Percentiles rank a stretch among this genome's conserved stretches.
Conservation (phyloP, 1,139 yeast species). For the Chernovozyma sophiae-reginae region DNA sequence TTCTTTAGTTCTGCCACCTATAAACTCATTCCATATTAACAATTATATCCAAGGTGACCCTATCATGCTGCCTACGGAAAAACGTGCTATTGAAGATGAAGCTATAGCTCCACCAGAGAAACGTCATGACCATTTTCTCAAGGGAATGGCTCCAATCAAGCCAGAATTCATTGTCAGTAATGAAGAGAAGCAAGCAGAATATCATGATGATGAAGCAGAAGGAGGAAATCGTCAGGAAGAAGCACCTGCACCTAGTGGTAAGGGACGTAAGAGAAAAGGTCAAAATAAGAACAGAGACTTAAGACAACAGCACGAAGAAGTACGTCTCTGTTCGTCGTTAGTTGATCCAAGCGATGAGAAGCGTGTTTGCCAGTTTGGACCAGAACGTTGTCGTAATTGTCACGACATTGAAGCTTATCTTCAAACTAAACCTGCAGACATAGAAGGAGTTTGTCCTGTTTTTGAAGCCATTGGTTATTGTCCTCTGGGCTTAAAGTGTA, state of each 20-base stretch:
- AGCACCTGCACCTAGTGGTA: constrained; percentile 25
- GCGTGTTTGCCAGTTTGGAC: constrained; percentile 61
- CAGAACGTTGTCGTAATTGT: constrained; percentile 66
- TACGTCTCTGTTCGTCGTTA: constrained; percentile 64
- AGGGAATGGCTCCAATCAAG: constrained; percentile 66
- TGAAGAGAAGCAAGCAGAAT: constrained; percentile 42
- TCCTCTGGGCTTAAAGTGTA: constrained; percentile 87
- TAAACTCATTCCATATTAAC: too few relatives aligned
- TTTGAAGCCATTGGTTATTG: constrained; percentile 79
- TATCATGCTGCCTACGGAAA: constrained; percentile 12
- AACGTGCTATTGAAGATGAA: constrained; percentile 16
- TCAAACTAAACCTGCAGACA: constrained; percentile 62
- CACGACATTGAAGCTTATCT: constrained; percentile 72
- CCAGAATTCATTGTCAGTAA: constrained; percentile 49
- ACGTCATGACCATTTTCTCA: constrained; percentile 15
- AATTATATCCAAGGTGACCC: too few relatives aligned
- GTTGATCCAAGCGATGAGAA: constrained; percentile 43
- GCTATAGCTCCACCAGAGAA: constrained; percentile 1
- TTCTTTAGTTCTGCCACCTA: too few relatives aligned
- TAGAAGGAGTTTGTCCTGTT: constrained; percentile 80
- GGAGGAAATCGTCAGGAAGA: constrained; percentile 37
- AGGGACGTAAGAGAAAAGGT: constrained; percentile 59
- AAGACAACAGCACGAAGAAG: constrained; percentile 61
- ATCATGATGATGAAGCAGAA: constrained; percentile 49
- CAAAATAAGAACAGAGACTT: constrained; percentile 88